Percentiles rank a stretch among this genome's conserved stretches.
Evolutionary conservation across 176 grass and related monocot genomes (phyloP).

Genomic region (Triticum urartu): DNA sequence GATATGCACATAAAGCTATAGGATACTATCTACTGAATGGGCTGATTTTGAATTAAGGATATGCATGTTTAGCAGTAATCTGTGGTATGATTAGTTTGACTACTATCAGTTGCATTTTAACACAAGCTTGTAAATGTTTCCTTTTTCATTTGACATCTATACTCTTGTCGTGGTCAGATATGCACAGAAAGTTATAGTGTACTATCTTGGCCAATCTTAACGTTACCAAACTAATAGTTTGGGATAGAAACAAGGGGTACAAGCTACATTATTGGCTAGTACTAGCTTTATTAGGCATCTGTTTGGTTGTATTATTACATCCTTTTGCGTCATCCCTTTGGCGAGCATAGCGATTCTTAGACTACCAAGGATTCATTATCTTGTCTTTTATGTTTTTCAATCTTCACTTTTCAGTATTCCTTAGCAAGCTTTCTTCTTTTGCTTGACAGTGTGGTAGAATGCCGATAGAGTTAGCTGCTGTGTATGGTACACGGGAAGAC

Average conservation of each 20-base stretch:
- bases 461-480: constrained; percentile 58
- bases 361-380: not conserved
- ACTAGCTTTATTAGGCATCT: not conserved
- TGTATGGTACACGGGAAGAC: too few relatives aligned
- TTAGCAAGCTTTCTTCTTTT: not conserved
- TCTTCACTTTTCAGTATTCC: not conserved
- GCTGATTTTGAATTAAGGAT: not conserved
- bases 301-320: not conserved
- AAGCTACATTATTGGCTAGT: not conserved
- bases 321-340: too few relatives aligned
- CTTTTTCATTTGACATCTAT: not conserved
- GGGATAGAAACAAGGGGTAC: not conserved
- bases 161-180: not conserved
- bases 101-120: not conserved
- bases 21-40: too few relatives aligned
- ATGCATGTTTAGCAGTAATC: too few relatives aligned
- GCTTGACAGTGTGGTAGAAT: constrained; percentile 33
- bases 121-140: not conserved
- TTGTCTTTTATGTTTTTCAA: not conserved
- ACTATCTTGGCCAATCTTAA: not conserved
- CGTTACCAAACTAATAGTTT: not conserved
- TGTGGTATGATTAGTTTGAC: not conserved
- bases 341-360: not conserved
- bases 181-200: not conserved
- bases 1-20: too few relatives aligned